These are phyloP conservation scores for Medicago lupulina DNA, from an alignment of 306 rosid species.

Conservation along the genomic window DNA sequence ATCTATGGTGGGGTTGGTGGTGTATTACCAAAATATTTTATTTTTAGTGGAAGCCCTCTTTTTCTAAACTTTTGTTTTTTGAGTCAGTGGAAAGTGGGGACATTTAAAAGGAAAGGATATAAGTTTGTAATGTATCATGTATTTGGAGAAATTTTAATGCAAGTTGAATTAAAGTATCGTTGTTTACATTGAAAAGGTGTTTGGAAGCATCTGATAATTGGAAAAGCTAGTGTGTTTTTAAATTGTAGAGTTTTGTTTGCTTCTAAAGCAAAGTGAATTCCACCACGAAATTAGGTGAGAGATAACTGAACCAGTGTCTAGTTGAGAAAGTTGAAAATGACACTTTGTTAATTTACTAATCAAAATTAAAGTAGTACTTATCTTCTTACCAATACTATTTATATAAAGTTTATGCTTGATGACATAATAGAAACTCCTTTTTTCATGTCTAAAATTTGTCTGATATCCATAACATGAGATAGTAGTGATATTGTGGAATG, in stretches of 20 bases:
- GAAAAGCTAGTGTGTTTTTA: constrained; percentile 39
- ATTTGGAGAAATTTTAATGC: constrained; percentile 54
- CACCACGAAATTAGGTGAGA: constrained; percentile 42
- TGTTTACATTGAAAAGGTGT: constrained; percentile 55
- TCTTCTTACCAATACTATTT: constrained; percentile 35
- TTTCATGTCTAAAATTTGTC: background rate
- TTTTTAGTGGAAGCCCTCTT: constrained; percentile 56
- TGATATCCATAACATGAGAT: no score
- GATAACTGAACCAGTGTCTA: constrained; percentile 35
- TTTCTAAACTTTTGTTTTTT: constrained; percentile 37
- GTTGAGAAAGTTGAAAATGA: constrained; percentile 46
- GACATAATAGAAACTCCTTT: constrained; percentile 17
- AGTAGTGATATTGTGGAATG: no score
- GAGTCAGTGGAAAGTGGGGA: constrained; percentile 69
- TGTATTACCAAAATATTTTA: constrained; percentile 47
- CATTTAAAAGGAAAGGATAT: constrained; percentile 49
- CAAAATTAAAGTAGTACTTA: constrained; percentile 26
- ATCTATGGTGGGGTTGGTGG: constrained; percentile 70
- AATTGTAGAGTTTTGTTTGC: constrained; percentile 43
- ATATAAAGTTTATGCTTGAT: constrained; percentile 27
- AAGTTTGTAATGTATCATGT: constrained; percentile 53
- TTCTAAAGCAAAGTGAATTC: constrained; percentile 47
- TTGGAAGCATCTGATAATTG: constrained; percentile 58
- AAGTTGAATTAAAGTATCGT: constrained; percentile 64
- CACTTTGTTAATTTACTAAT: constrained; percentile 27